phyloP scores from a whole-genome alignment of 169 alveolate species.

The Cryptosporidium tyzzeri region DNA sequence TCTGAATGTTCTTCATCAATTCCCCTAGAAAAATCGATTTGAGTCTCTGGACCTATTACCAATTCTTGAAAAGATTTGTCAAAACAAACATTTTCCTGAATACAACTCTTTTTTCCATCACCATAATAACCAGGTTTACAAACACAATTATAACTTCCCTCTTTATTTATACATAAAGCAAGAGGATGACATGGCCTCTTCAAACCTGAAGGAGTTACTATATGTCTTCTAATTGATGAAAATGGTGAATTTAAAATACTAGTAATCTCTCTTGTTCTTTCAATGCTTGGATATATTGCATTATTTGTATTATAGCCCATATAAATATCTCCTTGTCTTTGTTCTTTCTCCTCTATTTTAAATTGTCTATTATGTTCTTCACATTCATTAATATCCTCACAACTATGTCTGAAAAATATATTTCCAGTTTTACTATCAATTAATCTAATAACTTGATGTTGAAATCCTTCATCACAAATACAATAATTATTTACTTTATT shows the following conservation, averaged over 20 bases:
- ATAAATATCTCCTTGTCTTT: slow-evolving; percentile 48
- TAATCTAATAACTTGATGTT: slow-evolving; percentile 46
- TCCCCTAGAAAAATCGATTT: not conserved
- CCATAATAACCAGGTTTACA: slow-evolving; percentile 81
- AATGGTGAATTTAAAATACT: slow-evolving; percentile 55
- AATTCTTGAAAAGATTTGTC: not conserved
- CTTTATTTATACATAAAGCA: slow-evolving; percentile 80
- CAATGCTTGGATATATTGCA: slow-evolving; percentile 66
- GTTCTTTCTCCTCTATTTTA: slow-evolving; percentile 47
- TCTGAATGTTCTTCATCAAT: not conserved
- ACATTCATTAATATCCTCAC: slow-evolving; percentile 73
- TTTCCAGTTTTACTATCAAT: slow-evolving; percentile 41
- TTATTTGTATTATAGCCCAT: slow-evolving; percentile 61
- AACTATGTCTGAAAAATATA: slow-evolving; percentile 49
- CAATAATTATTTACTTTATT: slow-evolving; percentile 19
- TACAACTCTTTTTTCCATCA: slow-evolving; percentile 74
- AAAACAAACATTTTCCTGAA: slow-evolving; percentile 47
- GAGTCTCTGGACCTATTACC: not conserved
- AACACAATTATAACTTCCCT: slow-evolving; percentile 79
- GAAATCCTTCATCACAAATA: slow-evolving; percentile 49
- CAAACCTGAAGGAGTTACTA: slow-evolving; percentile 58
- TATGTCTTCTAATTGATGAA: slow-evolving; percentile 53
- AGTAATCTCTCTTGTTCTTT: slow-evolving; percentile 51
- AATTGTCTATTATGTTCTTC: slow-evolving; percentile 48
- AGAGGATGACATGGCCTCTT: slow-evolving; percentile 78